A percentile compares a stretch with the other conserved stretches of the same genome.
Evolutionary conservation across 805 yeast species (phyloP).

Genomic region (Starmerella scarabaei): DNA sequence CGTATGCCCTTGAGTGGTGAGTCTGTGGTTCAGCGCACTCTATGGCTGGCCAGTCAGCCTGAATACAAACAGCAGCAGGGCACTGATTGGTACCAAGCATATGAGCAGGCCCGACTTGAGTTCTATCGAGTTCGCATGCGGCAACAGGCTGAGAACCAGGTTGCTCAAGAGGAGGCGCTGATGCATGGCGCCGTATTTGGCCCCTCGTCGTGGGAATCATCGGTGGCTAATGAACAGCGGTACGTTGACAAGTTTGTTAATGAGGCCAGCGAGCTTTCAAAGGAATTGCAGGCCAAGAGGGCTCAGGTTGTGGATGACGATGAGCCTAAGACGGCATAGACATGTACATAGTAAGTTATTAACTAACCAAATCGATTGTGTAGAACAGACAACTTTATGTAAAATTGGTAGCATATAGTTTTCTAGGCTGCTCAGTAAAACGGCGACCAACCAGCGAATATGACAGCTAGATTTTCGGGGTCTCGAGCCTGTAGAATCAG

Average conservation of each 20-base stretch:
- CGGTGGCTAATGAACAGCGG: slow-evolving; percentile 57
- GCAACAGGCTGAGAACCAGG: slow-evolving; percentile 58
- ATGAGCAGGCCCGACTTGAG: slow-evolving; percentile 76
- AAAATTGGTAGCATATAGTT: background rate
- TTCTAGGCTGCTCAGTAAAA: slow-evolving; percentile 22
- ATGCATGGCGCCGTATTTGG: slow-evolving; percentile 75
- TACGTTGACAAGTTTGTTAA: slow-evolving; percentile 60
- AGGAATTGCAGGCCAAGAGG: slow-evolving; percentile 24
- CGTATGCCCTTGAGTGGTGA: slow-evolving; percentile 78
- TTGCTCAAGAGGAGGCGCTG: slow-evolving; percentile 67
- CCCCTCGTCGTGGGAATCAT: slow-evolving; percentile 48
- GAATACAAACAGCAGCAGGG: slow-evolving; percentile 18
- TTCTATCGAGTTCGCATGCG: slow-evolving; percentile 77
- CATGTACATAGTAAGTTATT: background rate
- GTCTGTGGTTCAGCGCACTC: slow-evolving; percentile 62
- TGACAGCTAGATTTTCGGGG: slow-evolving; percentile 50
- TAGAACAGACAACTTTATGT: background rate
- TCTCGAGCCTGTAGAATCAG: slow-evolving; percentile 65
- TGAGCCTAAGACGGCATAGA: slow-evolving; percentile 1
- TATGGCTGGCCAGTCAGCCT: slow-evolving; percentile 38
- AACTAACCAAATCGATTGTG: background rate
- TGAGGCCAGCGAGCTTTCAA: slow-evolving; percentile 54
- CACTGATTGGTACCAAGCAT: slow-evolving; percentile 41
- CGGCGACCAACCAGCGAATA: slow-evolving; percentile 41
- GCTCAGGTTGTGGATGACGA: slow-evolving; percentile 22